Evolutionary conservation across 1,284 basidiomycete species (phyloP).

Genomic region (Rhodotorula sp.): DNA sequence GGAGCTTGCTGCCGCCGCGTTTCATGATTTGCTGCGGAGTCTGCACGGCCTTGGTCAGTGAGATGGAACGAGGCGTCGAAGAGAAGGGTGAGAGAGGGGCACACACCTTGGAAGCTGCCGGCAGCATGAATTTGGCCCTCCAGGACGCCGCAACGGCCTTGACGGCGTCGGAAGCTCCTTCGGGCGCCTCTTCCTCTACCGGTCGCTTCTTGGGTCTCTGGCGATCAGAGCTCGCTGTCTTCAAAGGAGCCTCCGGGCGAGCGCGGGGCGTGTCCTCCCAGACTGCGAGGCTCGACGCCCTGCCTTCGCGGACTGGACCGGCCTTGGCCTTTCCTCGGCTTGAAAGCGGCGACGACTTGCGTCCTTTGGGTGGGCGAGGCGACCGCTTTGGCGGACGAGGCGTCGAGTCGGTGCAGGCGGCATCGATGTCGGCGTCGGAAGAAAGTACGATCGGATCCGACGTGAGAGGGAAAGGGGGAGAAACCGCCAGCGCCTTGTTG

Average conservation of each 20-base stretch:
- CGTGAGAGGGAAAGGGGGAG: constrained; percentile 19
- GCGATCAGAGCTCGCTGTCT: background rate
- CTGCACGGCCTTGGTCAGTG: background rate
- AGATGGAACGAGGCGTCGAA: background rate
- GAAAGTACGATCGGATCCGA: constrained; percentile 33
- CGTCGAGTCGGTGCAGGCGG: background rate
- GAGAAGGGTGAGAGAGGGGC: too few relatives aligned
- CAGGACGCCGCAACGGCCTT: constrained; percentile 47
- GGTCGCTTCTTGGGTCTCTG: background rate
- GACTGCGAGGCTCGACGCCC: background rate
- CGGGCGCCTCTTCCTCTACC: background rate
- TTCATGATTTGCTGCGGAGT: constrained; percentile 4
- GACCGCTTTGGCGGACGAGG: constrained; percentile 2
- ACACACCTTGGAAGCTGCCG: constrained; percentile 8
- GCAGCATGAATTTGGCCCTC: constrained; percentile 46
- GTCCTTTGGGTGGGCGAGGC: background rate
- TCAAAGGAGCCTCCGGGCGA: background rate
- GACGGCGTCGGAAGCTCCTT: constrained; percentile 36
- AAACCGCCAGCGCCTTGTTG: background rate
- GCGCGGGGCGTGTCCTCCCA: background rate
- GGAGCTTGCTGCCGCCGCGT: background rate
- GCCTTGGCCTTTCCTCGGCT: background rate
- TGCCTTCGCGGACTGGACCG: background rate
- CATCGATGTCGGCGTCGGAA: constrained; percentile 4
- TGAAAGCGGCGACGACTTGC: background rate